Evolutionary conservation across 2,329 filamentous ascomycete genomes (phyloP).

Genomic region (Cladophialophora carrionii): DNA sequence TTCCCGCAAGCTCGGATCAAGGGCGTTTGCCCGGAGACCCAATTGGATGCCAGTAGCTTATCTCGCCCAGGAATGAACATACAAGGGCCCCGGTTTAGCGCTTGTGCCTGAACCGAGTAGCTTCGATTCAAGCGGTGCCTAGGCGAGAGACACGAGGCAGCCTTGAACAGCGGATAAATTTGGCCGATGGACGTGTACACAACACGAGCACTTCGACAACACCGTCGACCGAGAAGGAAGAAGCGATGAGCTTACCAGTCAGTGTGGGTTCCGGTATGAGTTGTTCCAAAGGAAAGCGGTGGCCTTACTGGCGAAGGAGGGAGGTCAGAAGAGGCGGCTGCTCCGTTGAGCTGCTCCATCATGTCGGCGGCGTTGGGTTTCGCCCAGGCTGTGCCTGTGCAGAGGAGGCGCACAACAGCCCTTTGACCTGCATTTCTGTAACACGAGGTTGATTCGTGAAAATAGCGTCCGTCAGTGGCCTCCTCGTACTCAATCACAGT

Average conservation of each 20-base stretch:
- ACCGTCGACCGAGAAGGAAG: not conserved
- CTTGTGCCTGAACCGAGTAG: not conserved
- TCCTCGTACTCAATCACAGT: not conserved
- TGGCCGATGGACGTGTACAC: not conserved
- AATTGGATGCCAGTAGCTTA: conserved; percentile 13
- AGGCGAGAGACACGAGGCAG: conserved; percentile 21
- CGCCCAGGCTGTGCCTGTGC: not conserved
- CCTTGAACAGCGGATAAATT: conserved; percentile 1
- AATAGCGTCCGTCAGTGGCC: not conserved
- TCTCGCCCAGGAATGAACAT: conserved; percentile 15
- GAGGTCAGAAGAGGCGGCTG: not conserved
- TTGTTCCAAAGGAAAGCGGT: not conserved
- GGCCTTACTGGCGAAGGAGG: not conserved
- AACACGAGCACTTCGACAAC: not conserved
- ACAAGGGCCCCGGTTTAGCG: not conserved
- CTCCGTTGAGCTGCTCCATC: not conserved
- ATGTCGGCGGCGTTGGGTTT: not conserved
- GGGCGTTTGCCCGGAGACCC: not conserved
- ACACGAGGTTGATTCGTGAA: conserved; percentile 1
- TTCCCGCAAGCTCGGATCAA: conserved; percentile 3
- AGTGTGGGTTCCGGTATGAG: too few species aligned
- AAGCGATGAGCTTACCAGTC: not conserved
- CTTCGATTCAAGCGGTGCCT: conserved; percentile 12
- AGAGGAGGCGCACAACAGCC: not conserved
- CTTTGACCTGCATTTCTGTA: not conserved